Evolutionary conservation across 1,284 basidiomycete genomes (phyloP).

Genomic region (Termitomyces sp.): DNA sequence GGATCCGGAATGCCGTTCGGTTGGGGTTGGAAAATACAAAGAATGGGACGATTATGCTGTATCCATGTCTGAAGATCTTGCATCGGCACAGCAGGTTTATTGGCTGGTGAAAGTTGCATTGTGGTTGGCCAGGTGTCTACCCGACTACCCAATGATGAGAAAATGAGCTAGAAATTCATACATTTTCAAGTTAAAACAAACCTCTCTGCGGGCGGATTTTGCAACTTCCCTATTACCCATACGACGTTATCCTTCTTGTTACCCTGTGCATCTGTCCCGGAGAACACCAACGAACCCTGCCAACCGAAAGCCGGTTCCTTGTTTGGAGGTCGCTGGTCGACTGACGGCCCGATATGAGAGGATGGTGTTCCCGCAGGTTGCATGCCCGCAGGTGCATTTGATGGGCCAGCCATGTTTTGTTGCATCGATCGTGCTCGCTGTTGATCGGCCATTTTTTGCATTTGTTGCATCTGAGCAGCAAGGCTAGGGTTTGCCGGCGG

Average conservation of each 20-base stretch:
- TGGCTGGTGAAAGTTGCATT: conserved; percentile 39
- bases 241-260: conserved; percentile 41
- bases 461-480: conserved; percentile 50
- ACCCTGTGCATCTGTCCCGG: conserved; percentile 34
- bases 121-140: conserved; percentile 48
- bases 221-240: conserved; percentile 32
- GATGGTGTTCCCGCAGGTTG: neutral
- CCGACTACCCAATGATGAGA: conserved; percentile 31
- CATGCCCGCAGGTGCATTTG: conserved; percentile 1
- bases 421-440: conserved; percentile 16
- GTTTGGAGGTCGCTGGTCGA: neutral
- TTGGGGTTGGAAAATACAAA: conserved; percentile 32
- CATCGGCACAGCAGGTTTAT: conserved; percentile 35
- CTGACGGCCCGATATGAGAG: neutral
- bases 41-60: conserved; percentile 27
- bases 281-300: conserved; percentile 50
- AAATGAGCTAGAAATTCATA: conserved; percentile 4
- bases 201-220: conserved; percentile 17
- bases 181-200: neutral
- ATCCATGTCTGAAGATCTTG: conserved; percentile 48
- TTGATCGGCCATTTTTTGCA: conserved; percentile 50
- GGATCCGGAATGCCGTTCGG: conserved; percentile 22
- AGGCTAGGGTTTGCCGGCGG: conserved; percentile 10
- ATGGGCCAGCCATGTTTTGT: conserved; percentile 1
- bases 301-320: conserved; percentile 27